Base-by-base conservation (phyloP, 2,329 filamentous ascomycete species). In the Pezicula carpinea region DNA sequence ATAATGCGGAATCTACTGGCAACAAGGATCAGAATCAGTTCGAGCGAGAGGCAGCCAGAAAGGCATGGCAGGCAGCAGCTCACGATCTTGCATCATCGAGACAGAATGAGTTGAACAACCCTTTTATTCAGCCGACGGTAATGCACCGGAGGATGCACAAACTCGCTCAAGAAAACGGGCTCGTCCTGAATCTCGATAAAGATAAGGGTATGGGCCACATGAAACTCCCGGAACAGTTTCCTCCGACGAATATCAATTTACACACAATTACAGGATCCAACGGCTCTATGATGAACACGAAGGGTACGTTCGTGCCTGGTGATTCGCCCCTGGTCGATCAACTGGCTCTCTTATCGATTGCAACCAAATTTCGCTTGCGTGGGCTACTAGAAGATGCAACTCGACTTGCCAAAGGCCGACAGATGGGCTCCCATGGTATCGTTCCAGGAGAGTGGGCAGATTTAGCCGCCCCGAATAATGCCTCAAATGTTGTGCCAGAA, bases 311-410 rank as follows among this genome's bases (percentile, higher is more conserved):
- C 45, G 79, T 95, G 32, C 79, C 93, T 0, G 82, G 85, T 31
- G 86, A 90, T 36, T 81, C 87, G 2, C 82, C 79, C 45, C 72
- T 96, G 29, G 85, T 87, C 13, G 90, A 96, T 51, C 87, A 96
- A 55, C 69, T 96, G 38, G 86, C 88, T 21, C 73, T 96, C 14
- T 65, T 96, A 48, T 93, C 89, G 5, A 77, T 96, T 47, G 87
- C 88, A 15, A 83, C 89, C 8, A 89, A 92, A 62, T 86, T 95
- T 57, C 79, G 89, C 22, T 58, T 96, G 32, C 77, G 87, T 44
- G 80, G 82, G 11, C 68, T 96, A 23, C 62, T 96, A 3, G 86
- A 91, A 60, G 90, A 96, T 58, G 83, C 89, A 10, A 79, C 83
- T 46, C 76, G 76, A 8, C 69, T 95, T 39, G 80, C 89, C 3